Conservation (phyloP, 331 rosid species). For the Pyracantha coccinea region DNA sequence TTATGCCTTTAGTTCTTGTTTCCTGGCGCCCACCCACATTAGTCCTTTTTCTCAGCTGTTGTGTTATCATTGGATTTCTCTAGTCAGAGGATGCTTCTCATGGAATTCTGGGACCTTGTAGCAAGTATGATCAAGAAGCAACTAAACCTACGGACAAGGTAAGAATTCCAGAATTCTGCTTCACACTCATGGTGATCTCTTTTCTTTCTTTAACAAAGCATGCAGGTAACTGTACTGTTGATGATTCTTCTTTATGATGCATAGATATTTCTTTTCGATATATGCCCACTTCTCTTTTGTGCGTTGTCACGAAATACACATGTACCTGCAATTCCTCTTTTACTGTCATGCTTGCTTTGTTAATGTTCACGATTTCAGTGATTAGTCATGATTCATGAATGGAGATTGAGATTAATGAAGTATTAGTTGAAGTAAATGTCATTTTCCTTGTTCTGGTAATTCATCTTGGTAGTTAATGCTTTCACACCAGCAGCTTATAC, state of each 20-base stretch:
- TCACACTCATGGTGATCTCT: background rate
- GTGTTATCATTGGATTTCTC: constrained; percentile 9
- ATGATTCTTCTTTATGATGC: background rate
- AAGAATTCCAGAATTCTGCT: background rate
- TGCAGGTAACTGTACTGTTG: background rate
- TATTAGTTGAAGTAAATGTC: background rate
- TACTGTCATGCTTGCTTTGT: background rate
- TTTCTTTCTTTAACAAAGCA: background rate
- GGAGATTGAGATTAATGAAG: background rate
- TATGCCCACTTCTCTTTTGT: background rate
- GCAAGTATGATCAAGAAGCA: constrained; percentile 48
- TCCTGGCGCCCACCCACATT: background rate
- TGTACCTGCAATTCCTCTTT: background rate
- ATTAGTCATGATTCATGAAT: background rate
- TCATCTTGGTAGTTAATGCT: background rate
- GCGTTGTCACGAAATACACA: background rate
- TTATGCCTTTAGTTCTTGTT: constrained; percentile 9
- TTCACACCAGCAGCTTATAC: background rate
- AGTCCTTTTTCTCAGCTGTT: constrained; percentile 11
- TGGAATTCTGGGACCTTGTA: constrained; percentile 47
- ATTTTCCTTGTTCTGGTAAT: too few species aligned
- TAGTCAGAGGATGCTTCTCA: constrained; percentile 69
- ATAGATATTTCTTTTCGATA: background rate
- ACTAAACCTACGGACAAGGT: constrained; percentile 66
- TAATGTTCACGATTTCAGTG: background rate